Evolutionary conservation across 208 protist genomes (phyloP).

Genomic region (Leishmania major): DNA sequence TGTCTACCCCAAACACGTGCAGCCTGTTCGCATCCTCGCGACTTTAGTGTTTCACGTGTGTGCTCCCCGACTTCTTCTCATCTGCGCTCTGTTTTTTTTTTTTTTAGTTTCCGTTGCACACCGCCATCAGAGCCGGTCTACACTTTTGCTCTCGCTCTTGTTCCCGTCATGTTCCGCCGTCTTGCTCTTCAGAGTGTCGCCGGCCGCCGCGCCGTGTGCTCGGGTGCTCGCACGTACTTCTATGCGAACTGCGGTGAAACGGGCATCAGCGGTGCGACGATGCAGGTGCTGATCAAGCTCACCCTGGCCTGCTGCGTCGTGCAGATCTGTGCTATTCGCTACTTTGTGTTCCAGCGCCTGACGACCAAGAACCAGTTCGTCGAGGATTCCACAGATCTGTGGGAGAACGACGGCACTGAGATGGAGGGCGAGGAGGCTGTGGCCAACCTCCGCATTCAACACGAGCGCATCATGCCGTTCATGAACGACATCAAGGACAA

Average conservation of each 20-base stretch:
- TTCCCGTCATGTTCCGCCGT: conserved; percentile 62
- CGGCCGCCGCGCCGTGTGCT: conserved; percentile 17
- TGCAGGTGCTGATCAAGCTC: conserved; percentile 39
- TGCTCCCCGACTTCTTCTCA: background rate
- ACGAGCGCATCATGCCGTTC: conserved; percentile 91
- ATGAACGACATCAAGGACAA: conserved; percentile 87
- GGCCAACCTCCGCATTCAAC: conserved; percentile 86
- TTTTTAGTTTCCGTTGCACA: background rate
- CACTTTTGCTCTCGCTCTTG: background rate
- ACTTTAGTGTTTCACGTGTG: background rate
- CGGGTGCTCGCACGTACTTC: conserved; percentile 62
- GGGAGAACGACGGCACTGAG: conserved; percentile 75
- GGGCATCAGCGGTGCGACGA: conserved; percentile 73
- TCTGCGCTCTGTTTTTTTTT: background rate
- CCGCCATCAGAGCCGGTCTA: background rate
- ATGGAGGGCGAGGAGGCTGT: conserved; percentile 87
- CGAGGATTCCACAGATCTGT: conserved; percentile 82
- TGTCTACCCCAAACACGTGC: background rate
- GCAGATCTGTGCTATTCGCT: conserved; percentile 35
- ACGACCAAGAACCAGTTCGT: conserved; percentile 76
- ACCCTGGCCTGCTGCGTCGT: conserved; percentile 40
- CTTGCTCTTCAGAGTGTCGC: conserved; percentile 20
- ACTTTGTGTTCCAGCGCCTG: conserved; percentile 54
- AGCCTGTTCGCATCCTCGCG: background rate
- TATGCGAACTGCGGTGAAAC: conserved; percentile 69